Evolutionary conservation across 495 filamentous ascomycete species (phyloP).

Genomic region (Penicillium paxilli): DNA sequence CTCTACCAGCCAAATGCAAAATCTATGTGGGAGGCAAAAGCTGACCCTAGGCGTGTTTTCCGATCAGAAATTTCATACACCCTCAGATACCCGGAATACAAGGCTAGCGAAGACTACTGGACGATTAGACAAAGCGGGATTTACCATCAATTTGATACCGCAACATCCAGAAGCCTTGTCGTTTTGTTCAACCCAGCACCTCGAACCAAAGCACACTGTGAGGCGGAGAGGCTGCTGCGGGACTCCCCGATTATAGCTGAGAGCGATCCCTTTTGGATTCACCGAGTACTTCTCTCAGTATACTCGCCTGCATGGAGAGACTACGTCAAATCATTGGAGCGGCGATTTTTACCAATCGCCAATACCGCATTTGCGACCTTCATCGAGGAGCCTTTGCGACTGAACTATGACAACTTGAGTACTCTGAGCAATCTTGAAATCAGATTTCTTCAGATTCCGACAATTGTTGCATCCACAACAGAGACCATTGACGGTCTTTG

Average conservation of each 20-base stretch:
- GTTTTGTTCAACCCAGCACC: conserved; percentile 37
- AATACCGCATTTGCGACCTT: conserved; percentile 1
- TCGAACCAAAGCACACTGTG: conserved; percentile 16
- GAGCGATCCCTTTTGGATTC: conserved; percentile 28
- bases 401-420: not conserved
- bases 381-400: conserved; percentile 6
- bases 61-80: conserved; percentile 39
- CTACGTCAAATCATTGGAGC: conserved; percentile 36
- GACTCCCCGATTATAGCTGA: not conserved
- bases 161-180: conserved; percentile 27
- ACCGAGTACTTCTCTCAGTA: conserved; percentile 34
- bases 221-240: conserved; percentile 24
- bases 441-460: conserved; percentile 5
- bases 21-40: not conserved
- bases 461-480: conserved; percentile 18
- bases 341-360: conserved; percentile 31
- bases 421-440: conserved; percentile 2
- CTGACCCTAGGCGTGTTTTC: not conserved
- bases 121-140: conserved; percentile 44
- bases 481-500: conserved; percentile 27
- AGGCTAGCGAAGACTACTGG: conserved; percentile 32
- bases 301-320: conserved; percentile 41
- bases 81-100: conserved; percentile 41
- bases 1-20: no score
- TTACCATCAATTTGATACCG: conserved; percentile 36